phyloP scores from a whole-genome alignment of 352 stramenopile genomes.

The Globisporangium sylvaticum region DNA sequence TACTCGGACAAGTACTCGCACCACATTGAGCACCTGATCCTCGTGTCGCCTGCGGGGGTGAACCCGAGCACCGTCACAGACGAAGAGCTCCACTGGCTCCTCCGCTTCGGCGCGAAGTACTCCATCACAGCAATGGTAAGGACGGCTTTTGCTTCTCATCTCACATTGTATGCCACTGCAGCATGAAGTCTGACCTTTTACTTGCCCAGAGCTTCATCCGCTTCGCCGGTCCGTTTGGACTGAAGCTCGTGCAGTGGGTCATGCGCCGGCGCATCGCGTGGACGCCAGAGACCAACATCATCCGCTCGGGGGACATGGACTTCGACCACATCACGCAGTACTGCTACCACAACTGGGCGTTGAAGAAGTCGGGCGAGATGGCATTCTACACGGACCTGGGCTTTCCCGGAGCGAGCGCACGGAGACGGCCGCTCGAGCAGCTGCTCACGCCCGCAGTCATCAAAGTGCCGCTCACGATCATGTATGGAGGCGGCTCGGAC shows the following conservation, averaged over 20 bases:
- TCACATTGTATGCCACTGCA: background rate
- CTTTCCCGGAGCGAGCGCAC: constrained; percentile 45
- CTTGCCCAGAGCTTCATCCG: constrained; percentile 47
- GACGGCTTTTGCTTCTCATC: background rate
- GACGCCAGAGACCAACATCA: constrained; percentile 65
- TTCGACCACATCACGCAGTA: constrained; percentile 68
- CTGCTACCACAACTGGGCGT: constrained; percentile 82
- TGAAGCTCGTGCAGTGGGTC: constrained; percentile 47
- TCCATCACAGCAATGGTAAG: constrained; percentile 74
- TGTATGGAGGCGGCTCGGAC: constrained; percentile 73
- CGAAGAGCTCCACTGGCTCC: constrained; percentile 38
- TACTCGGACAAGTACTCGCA: constrained; percentile 70
- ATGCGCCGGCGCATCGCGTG: constrained; percentile 56
- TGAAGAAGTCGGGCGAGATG: constrained; percentile 65
- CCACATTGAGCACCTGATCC: constrained; percentile 68
- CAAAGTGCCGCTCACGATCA: constrained; percentile 70
- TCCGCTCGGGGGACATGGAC: constrained; percentile 65
- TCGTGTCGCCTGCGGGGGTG: constrained; percentile 72
- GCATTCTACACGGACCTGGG: constrained; percentile 76
- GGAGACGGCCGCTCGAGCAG: constrained; percentile 39
- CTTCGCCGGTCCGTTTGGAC: constrained; percentile 59
- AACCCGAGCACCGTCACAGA: constrained; percentile 33
- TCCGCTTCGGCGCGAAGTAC: constrained; percentile 32
- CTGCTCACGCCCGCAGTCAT: constrained; percentile 51
- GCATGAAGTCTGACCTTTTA: background rate